A percentile compares a stretch with the other conserved stretches of the same genome.
These are phyloP conservation scores for Recurvomyces mirabilis DNA, from an alignment of 495 filamentous ascomycete species.

Conservation along the genomic window DNA sequence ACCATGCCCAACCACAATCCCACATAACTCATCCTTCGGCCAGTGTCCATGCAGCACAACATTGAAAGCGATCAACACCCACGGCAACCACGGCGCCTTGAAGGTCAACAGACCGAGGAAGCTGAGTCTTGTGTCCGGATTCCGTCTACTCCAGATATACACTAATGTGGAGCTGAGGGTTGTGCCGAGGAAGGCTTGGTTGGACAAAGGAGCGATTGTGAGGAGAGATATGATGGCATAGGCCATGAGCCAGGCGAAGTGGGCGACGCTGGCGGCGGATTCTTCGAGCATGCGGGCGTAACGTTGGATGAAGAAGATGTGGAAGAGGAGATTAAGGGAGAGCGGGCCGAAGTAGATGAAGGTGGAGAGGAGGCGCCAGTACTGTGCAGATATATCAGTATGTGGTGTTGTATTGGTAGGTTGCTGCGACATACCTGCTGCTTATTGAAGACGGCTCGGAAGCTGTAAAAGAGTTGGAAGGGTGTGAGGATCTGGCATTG, in stretches of 20 bases:
- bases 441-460: conserved; percentile 79
- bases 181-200: conserved; percentile 83
- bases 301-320: conserved; percentile 96
- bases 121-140: conserved; percentile 81
- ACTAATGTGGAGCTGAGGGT: conserved; percentile 82
- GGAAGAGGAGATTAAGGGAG: conserved; percentile 89
- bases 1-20: conserved; percentile 80
- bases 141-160: conserved; percentile 96
- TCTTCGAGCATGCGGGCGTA: conserved; percentile 95
- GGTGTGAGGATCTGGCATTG: conserved; percentile 85
- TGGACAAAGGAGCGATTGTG: conserved; percentile 66
- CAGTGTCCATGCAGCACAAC: conserved; percentile 72
- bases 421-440: conserved; percentile 55
- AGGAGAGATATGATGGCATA: conserved; percentile 73
- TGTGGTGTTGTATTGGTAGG: neutral
- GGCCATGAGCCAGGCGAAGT: conserved; percentile 87
- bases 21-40: conserved; percentile 92
- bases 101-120: conserved; percentile 86
- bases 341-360: conserved; percentile 97
- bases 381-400: conserved; percentile 40
- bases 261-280: conserved; percentile 78
- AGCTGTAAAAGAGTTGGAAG: conserved; percentile 95
- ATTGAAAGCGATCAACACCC: conserved; percentile 89
- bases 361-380: conserved; percentile 88
- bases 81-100: conserved; percentile 86